Percentiles rank a stretch among this genome's conserved stretches.
Evolutionary conservation across 148 eudicot genomes (phyloP).

Genomic region (Chenopodium berlandieri): DNA sequence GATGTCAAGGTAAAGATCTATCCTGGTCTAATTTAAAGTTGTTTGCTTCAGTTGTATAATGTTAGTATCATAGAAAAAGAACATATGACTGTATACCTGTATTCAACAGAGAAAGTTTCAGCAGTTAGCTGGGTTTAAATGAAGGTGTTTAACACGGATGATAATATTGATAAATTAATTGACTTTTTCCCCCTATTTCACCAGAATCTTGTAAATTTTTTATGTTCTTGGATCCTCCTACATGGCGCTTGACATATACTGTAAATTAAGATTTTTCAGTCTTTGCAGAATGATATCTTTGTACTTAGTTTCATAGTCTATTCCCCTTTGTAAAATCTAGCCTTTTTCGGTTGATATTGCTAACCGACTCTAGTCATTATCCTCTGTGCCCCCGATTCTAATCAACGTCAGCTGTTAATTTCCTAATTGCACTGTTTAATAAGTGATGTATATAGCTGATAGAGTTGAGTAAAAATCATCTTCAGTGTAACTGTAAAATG

Average conservation of each 20-base stretch:
- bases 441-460: too few species aligned
- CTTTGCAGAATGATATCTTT: too few species aligned
- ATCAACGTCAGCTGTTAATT: too few species aligned
- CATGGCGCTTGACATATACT: background rate
- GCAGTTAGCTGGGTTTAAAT: background rate
- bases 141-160: background rate
- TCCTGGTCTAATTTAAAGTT: background rate
- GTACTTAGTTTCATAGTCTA: too few species aligned
- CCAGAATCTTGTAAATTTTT: background rate
- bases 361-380: too few species aligned
- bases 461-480: too few species aligned
- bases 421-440: too few species aligned
- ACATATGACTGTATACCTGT: background rate
- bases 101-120: background rate
- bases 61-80: background rate
- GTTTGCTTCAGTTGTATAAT: background rate
- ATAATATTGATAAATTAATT: background rate
- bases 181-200: background rate
- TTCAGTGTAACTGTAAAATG: too few species aligned
- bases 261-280: too few species aligned
- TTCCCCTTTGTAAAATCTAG: too few species aligned
- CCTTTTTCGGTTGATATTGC: too few species aligned
- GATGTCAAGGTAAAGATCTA: slow-evolving; percentile 61
- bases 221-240: background rate
- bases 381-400: too few species aligned